phyloP scores from a whole-genome alignment of 2,329 filamentous ascomycete species.

The Alternaria burnsii region DNA sequence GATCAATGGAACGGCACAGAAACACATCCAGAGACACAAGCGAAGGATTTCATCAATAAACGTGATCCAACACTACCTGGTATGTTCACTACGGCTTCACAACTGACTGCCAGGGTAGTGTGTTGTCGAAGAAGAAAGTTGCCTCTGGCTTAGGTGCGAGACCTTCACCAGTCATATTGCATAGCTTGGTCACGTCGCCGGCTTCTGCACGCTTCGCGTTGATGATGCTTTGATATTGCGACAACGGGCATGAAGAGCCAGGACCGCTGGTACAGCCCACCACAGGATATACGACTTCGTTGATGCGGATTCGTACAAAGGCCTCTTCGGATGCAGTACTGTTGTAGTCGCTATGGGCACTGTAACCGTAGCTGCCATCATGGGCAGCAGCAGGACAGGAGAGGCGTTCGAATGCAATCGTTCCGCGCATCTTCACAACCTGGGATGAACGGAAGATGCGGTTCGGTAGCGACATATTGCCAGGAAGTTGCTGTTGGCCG shows the following conservation, averaged over 20 bases:
- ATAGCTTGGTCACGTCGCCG: slow-evolving; percentile 61
- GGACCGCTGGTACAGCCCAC: slow-evolving; percentile 64
- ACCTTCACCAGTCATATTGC: slow-evolving; percentile 40
- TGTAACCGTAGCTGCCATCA: slow-evolving; percentile 8
- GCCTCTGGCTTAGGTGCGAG: slow-evolving; percentile 25
- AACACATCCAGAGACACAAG: background rate
- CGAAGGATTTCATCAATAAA: background rate
- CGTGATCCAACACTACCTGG: background rate
- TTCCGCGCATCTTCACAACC: slow-evolving; percentile 70
- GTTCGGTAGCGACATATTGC: slow-evolving; percentile 56
- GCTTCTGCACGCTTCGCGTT: slow-evolving; percentile 55
- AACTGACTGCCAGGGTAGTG: slow-evolving; percentile 31
- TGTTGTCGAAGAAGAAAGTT: slow-evolving; percentile 40
- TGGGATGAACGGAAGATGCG: slow-evolving; percentile 65
- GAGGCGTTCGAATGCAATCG: slow-evolving; percentile 70
- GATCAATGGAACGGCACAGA: background rate
- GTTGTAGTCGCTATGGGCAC: slow-evolving; percentile 6
- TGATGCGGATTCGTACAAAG: slow-evolving; percentile 67
- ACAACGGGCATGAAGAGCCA: slow-evolving; percentile 50
- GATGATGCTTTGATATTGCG: slow-evolving; percentile 51
- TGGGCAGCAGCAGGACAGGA: slow-evolving; percentile 54
- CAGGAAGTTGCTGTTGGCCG: slow-evolving; percentile 59
- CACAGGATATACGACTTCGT: slow-evolving; percentile 68
- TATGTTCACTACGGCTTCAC: slow-evolving; percentile 26
- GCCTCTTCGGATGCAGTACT: slow-evolving; percentile 33